These are phyloP conservation scores for Carex arenaria DNA, from an alignment of 202 grass and related monocot species.

Conservation along the genomic window DNA sequence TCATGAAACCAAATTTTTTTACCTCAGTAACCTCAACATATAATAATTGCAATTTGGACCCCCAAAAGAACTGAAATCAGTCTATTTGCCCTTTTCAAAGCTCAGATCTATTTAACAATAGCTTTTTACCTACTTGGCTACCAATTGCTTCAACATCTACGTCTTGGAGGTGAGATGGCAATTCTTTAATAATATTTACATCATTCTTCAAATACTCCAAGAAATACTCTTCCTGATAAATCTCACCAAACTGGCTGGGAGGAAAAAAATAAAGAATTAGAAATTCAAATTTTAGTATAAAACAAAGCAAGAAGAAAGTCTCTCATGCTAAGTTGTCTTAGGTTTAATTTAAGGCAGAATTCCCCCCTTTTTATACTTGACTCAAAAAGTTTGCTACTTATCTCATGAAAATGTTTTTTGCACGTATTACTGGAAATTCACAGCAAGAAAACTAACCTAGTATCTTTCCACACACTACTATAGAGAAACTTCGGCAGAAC, in stretches of 20 bases:
- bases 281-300: slow-evolving; percentile 55
- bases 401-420: neutral
- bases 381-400: neutral
- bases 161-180: slow-evolving; percentile 58
- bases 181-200: slow-evolving; percentile 69
- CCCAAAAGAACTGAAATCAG: neutral
- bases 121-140: slow-evolving; percentile 53
- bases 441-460: slow-evolving; percentile 41
- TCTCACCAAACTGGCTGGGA: slow-evolving; percentile 90
- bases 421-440: neutral
- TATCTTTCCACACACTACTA: slow-evolving; percentile 91
- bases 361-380: neutral
- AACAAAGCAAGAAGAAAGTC: neutral
- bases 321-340: neutral
- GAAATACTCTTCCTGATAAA: slow-evolving; percentile 93
- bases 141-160: slow-evolving; percentile 79
- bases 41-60: neutral
- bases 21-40: neutral
- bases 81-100: neutral
- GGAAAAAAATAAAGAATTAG: slow-evolving; percentile 15
- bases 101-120: neutral
- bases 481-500: slow-evolving; percentile 71
- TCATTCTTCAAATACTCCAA: slow-evolving; percentile 78
- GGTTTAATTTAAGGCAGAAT: neutral
- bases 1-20: slow-evolving; percentile 11